These are phyloP conservation scores for Aspergillus haitiensis DNA, from an alignment of 495 filamentous ascomycete species.

Conservation along the genomic window DNA sequence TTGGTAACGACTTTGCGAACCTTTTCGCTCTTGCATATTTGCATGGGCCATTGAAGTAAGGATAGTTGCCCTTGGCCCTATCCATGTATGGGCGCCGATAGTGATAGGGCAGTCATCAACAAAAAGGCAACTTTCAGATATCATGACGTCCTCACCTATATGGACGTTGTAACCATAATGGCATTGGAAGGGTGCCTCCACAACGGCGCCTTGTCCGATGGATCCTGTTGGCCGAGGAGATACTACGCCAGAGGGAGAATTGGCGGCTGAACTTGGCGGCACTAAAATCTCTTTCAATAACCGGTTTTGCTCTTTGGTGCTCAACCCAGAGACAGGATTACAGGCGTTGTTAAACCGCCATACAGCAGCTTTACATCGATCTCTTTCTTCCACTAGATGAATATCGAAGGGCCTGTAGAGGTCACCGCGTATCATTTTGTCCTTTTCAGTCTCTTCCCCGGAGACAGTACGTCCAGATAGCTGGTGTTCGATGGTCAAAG, in stretches of 20 bases:
- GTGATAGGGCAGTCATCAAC: conserved; percentile 72
- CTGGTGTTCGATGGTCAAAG: conserved; percentile 48
- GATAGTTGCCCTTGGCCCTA: conserved; percentile 87
- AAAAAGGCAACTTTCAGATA: conserved; percentile 84
- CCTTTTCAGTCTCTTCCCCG: conserved; percentile 71
- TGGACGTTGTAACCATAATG: conserved; percentile 95
- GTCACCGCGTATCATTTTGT: conserved; percentile 89
- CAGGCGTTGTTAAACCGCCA: conserved; percentile 89
- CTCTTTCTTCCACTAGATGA: conserved; percentile 80
- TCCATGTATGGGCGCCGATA: conserved; percentile 75
- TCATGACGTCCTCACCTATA: conserved; percentile 82
- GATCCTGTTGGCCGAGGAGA: conserved; percentile 49
- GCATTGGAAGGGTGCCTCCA: conserved; percentile 89
- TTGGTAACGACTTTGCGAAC: conserved; percentile 68
- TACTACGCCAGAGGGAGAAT: conserved; percentile 46
- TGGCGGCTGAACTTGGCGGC: conserved; percentile 43
- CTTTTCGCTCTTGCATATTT: conserved; percentile 73
- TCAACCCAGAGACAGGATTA: conserved; percentile 74
- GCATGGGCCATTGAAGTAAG: conserved; percentile 73
- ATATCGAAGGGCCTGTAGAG: conserved; percentile 75
- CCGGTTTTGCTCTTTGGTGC: conserved; percentile 73
- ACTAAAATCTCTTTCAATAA: conserved; percentile 73
- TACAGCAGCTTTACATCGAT: conserved; percentile 79
- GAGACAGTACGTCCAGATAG: conserved; percentile 35
- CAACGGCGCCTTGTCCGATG: conserved; percentile 72